These are phyloP conservation scores for Alternaria atra DNA, from an alignment of 2,329 filamentous ascomycete genomes.

Conservation along the genomic window DNA sequence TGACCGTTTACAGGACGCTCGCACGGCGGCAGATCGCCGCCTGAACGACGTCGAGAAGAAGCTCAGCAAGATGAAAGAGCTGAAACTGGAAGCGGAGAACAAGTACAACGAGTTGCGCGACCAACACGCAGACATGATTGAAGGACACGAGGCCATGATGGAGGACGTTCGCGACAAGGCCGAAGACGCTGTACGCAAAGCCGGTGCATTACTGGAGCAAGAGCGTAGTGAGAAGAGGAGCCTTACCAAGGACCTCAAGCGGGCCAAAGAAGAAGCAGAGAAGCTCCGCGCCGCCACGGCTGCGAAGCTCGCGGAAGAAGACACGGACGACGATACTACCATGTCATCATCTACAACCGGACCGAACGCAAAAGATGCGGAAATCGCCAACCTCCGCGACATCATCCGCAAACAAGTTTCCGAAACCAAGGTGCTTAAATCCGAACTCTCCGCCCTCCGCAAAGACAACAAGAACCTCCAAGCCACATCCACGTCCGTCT, in stretches of 20 bases:
- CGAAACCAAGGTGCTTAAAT: slow-evolving; percentile 36
- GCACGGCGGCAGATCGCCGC: slow-evolving; percentile 38
- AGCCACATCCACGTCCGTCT: slow-evolving; percentile 16
- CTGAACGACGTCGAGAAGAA: slow-evolving; percentile 42
- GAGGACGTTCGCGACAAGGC: slow-evolving; percentile 46
- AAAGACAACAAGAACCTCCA: slow-evolving; percentile 29
- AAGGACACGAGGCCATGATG: slow-evolving; percentile 38
- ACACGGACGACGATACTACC: slow-evolving; percentile 24
- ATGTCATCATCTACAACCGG: slow-evolving; percentile 16
- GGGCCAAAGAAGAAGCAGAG: slow-evolving; percentile 30
- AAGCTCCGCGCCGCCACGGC: slow-evolving; percentile 27
- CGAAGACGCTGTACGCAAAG: slow-evolving; percentile 48
- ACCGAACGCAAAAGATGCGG: slow-evolving; percentile 31
- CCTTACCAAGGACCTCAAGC: slow-evolving; percentile 39
- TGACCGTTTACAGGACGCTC: slow-evolving; percentile 38
- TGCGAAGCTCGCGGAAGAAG: slow-evolving; percentile 18
- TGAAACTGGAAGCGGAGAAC: slow-evolving; percentile 35
- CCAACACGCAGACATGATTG: slow-evolving; percentile 37
- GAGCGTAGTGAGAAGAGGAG: slow-evolving; percentile 46
- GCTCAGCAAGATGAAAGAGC: slow-evolving; percentile 40
- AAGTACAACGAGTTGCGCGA: slow-evolving; percentile 37
- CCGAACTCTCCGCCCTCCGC: slow-evolving; percentile 22
- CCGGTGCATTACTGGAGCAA: slow-evolving; percentile 42
- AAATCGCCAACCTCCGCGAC: slow-evolving; percentile 38
- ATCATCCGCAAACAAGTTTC: slow-evolving; percentile 39